These are phyloP conservation scores for Austroboletus niveus DNA, from an alignment of 1,284 basidiomycete genomes.

Conservation along the genomic window DNA sequence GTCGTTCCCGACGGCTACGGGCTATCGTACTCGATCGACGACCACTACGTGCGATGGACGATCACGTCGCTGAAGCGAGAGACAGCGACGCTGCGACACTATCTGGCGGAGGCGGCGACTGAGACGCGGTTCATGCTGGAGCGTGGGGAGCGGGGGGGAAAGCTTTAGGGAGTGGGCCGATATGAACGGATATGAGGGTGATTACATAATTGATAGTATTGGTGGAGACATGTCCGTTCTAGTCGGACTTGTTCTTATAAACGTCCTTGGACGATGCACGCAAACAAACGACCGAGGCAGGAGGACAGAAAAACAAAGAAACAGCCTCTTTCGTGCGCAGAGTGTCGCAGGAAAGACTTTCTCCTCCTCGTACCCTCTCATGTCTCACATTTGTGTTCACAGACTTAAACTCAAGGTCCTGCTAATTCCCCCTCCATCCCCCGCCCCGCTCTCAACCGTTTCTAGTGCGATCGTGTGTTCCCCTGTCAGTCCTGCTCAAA, in stretches of 20 bases:
- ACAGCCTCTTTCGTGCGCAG: conserved; percentile 54
- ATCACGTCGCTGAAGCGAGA: conserved; percentile 79
- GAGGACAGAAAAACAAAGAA: conserved; percentile 33
- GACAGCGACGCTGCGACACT: conserved; percentile 66
- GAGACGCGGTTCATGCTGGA: conserved; percentile 79
- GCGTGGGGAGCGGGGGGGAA: conserved; percentile 41
- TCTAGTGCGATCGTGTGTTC: conserved; percentile 56
- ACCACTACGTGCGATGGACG: conserved; percentile 88
- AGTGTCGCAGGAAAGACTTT: conserved; percentile 51
- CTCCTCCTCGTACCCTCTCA: no score
- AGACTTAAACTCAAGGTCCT: conserved; percentile 50
- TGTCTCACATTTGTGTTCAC: conserved; percentile 2
- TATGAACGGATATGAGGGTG: conserved; percentile 12
- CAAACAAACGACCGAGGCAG: conserved; percentile 29
- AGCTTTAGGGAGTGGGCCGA: conserved; percentile 22
- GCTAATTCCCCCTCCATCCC: not conserved
- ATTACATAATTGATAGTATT: conserved; percentile 29
- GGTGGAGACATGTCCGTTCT: conserved; percentile 25
- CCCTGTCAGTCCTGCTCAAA: conserved; percentile 56
- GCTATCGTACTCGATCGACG: conserved; percentile 88
- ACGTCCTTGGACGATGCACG: conserved; percentile 15
- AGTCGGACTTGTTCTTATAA: conserved; percentile 28
- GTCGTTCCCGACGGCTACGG: conserved; percentile 94
- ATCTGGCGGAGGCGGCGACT: conserved; percentile 76
- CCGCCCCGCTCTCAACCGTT: conserved; percentile 4